A percentile compares a stretch with the other conserved stretches of the same genome.
Conservation (phyloP, 1,139 yeast species). For the Hemisphaericaspora xylanilytica region DNA sequence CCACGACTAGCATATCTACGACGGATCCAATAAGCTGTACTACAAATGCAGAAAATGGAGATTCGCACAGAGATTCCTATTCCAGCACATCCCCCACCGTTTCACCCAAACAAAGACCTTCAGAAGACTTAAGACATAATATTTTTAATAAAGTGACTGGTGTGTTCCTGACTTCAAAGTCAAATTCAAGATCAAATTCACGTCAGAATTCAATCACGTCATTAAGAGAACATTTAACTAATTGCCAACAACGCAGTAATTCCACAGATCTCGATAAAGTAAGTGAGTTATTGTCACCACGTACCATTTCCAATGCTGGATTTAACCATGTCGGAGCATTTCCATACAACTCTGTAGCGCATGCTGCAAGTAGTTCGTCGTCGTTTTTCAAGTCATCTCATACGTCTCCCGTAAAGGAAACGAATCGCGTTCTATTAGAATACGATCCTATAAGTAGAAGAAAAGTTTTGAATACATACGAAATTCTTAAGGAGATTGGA, state of each 20-base stretch:
- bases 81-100: slow-evolving; percentile 8
- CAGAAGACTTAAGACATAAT: slow-evolving; percentile 22
- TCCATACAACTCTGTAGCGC: slow-evolving; percentile 1
- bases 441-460: slow-evolving; percentile 87
- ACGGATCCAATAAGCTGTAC: slow-evolving; percentile 2
- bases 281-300: slow-evolving; percentile 3
- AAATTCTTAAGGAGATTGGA: slow-evolving; percentile 83
- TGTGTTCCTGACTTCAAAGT: slow-evolving; percentile 10
- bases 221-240: slow-evolving; percentile 7
- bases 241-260: background rate
- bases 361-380: slow-evolving; percentile 1
- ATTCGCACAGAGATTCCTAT: background rate
- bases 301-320: background rate
- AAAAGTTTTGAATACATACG: slow-evolving; percentile 86
- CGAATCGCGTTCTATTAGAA: slow-evolving; percentile 75
- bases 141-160: slow-evolving; percentile 36
- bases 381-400: slow-evolving; percentile 8
- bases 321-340: background rate
- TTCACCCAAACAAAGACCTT: slow-evolving; percentile 10
- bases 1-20: slow-evolving; percentile 4
- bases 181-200: slow-evolving; percentile 13
- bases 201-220: slow-evolving; percentile 19
- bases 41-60: background rate
- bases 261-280: slow-evolving; percentile 1
- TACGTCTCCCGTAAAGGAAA: slow-evolving; percentile 64